Evolutionary conservation across 148 eudicot species (phyloP), one percentile per base, ranked within the genome.

Genomic region (Rhododendron kiyosumense): DNA sequence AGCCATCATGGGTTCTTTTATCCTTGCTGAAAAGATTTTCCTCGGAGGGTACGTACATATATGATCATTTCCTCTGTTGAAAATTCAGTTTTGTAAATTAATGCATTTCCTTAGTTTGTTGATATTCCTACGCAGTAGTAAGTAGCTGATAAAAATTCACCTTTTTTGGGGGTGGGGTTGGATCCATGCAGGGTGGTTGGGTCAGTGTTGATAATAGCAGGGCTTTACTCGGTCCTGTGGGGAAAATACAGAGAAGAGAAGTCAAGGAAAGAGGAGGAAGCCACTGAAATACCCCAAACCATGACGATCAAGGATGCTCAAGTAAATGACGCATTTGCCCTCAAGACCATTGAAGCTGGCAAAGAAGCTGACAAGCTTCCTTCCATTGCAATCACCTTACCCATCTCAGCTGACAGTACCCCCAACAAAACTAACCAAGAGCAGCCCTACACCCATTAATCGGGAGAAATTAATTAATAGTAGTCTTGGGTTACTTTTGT

Each of bases 1-100:
- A 6, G 99, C 99, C 9, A 90, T 97, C 85, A 95, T 97, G 99
- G 98, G 98, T 6, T 93, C 98, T 85, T 97, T 95, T 84, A 95
- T 97, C 88, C 92, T 97, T 46, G 94, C 98, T n/a, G 99, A 97
- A 83, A 97, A 97, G 57, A 94, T 95, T 43, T 97, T 90, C 78
- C 84, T 94, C 59, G 99, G 99, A 93, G 94, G 94, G 96, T 94
- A 92, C 45, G 45, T 6, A 41, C 45, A 41, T 41, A 13, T 14
- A 2, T 36, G 38, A 36, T 36, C 38, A 51, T 10, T 51, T 10
- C 18, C 59, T 65, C 71, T 13, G 10, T 24, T 67, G 32, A 67
- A 65, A 67, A 26, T 67, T 67, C 5, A 26, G 34, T 22, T 41
- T 59, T 59, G n/a, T 1, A 7, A 59, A n/a, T n/a, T n/a, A n/a